Evolutionary conservation across 345 rosid genomes (phyloP).

Genomic region (Eucalyptus dawsonii): DNA sequence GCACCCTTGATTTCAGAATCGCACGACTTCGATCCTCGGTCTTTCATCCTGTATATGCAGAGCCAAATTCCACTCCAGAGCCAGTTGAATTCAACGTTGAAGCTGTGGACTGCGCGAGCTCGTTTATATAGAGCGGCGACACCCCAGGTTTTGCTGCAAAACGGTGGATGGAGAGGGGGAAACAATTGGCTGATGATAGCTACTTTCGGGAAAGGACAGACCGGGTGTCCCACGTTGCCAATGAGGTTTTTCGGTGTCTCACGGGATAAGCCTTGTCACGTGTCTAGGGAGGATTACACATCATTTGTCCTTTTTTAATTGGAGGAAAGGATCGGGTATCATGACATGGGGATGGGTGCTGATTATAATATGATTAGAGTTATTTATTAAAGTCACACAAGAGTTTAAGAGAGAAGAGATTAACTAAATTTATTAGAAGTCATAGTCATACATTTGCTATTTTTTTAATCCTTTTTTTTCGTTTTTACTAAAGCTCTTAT

Average conservation of each 20-base stretch:
- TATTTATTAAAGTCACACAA: not conserved
- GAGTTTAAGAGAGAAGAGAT: not conserved
- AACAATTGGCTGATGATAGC: not conserved
- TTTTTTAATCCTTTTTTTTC: not conserved
- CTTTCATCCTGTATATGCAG: not conserved
- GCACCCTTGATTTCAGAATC: not conserved
- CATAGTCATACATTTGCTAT: not conserved
- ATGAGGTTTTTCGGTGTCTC: not conserved
- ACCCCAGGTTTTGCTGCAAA: not conserved
- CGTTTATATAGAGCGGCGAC: not conserved
- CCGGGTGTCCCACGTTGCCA: not conserved
- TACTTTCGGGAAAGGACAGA: not conserved
- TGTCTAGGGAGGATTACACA: not conserved
- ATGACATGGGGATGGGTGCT: not conserved
- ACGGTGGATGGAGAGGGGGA: not conserved
- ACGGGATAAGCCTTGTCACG: not conserved
- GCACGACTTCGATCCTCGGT: not conserved
- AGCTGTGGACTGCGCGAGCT: not conserved
- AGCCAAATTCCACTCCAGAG: not conserved
- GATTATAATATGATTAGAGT: not conserved
- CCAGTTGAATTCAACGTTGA: not conserved
- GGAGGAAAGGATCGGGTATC: not conserved
- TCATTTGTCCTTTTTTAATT: not conserved
- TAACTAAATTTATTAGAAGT: not conserved
- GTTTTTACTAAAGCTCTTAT: rapidly evolving